A percentile compares a stretch with the other conserved stretches of the same genome.
phyloP scores from a whole-genome alignment of 306 rosid species.

The Rubus idaeus region DNA sequence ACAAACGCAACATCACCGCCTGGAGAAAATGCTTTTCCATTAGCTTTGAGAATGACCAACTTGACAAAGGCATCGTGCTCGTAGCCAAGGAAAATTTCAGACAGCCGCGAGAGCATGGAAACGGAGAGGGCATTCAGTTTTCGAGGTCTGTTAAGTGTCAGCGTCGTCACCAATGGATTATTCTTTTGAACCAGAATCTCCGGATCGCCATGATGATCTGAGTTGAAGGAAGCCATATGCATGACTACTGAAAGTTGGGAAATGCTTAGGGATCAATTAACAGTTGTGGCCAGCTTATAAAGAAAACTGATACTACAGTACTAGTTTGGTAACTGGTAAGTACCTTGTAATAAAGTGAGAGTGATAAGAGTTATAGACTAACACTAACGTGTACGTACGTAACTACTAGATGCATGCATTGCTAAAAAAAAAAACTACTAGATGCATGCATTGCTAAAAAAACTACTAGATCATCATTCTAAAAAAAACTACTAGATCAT shows the following conservation, averaged over 20 bases:
- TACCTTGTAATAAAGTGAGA: not conserved
- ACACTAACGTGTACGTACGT: too few species aligned
- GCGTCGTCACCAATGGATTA: not conserved
- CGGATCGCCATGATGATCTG: not conserved
- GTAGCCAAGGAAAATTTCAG: conserved; percentile 39
- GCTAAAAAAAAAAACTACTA: too few species aligned
- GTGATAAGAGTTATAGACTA: too few species aligned
- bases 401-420: too few species aligned
- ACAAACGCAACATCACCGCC: conserved; percentile 67
- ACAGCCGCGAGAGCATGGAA: conserved; percentile 56
- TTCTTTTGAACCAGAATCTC: not conserved
- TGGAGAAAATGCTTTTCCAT: conserved; percentile 72
- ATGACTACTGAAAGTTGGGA: not conserved
- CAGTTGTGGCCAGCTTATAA: not conserved
- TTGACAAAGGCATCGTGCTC: conserved; percentile 50
- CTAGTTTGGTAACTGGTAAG: too few species aligned
- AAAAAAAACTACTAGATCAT: too few species aligned
- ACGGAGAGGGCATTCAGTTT: conserved; percentile 60
- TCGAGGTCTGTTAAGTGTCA: conserved; percentile 61
- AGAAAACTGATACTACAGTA: not conserved
- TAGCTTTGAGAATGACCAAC: conserved; percentile 59
- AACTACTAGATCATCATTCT: too few species aligned
- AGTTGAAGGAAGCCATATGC: not conserved
- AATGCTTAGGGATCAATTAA: not conserved
- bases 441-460: too few species aligned